These are phyloP conservation scores for Pseudogymnoascus sp. DNA, from an alignment of 2,329 filamentous ascomycete genomes.

Conservation along the genomic window DNA sequence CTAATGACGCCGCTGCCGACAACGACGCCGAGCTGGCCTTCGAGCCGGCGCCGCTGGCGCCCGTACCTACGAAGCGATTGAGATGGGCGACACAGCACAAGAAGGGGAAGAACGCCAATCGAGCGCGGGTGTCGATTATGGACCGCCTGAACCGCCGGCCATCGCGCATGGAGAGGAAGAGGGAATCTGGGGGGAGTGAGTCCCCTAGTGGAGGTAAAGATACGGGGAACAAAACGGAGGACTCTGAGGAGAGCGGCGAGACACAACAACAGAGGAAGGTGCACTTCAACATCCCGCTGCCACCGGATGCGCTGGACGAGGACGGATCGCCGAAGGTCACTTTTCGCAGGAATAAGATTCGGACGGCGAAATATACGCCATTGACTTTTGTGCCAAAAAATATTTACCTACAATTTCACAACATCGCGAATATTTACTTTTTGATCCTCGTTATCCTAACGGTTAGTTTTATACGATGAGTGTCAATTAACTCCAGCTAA, in stretches of 20 bases:
- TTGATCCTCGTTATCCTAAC: conserved; percentile 89
- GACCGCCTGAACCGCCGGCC: conserved; percentile 64
- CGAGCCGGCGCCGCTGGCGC: conserved; percentile 37
- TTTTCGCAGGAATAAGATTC: conserved; percentile 90
- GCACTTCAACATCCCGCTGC: conserved; percentile 82
- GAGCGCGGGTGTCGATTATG: conserved; percentile 77
- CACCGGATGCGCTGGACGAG: conserved; percentile 67
- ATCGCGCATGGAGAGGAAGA: conserved; percentile 63
- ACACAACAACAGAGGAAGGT: conserved; percentile 48
- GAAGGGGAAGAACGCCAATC: conserved; percentile 63
- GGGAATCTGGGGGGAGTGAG: conserved; percentile 37
- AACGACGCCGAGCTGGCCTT: conserved; percentile 15
- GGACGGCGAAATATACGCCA: conserved; percentile 95
- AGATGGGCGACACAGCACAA: conserved; percentile 92
- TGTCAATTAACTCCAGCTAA: conserved; percentile 20
- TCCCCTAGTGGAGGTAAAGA: conserved; percentile 24
- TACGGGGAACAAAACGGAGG: conserved; percentile 14
- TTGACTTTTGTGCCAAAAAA: conserved; percentile 95
- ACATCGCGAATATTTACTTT: conserved; percentile 98
- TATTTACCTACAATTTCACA: conserved; percentile 95
- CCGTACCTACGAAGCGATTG: conserved; percentile 60
- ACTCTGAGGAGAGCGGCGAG: conserved; percentile 25
- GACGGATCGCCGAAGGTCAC: conserved; percentile 64
- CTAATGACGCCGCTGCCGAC: background rate
- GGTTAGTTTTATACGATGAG: conserved; percentile 50